Base-by-base conservation (phyloP, 441 rosid genomes). In the Brassica balearica region DNA sequence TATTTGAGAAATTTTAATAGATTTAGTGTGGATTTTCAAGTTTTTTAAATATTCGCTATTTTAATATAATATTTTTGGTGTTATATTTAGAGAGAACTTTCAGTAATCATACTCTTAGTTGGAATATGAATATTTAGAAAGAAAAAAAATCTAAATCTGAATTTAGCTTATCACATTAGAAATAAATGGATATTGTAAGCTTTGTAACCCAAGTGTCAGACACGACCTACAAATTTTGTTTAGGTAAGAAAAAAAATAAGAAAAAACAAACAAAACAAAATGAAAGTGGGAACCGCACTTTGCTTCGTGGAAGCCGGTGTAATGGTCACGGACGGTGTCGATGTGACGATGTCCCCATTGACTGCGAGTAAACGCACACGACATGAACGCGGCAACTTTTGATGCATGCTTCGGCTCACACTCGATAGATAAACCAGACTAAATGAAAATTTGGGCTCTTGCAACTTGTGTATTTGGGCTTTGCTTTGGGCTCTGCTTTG, bases 221-320 rank as follows among this genome's bases (percentile, higher is more conserved):
- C 55, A 72, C 17, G 15, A 61, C 41, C 38, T 41, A 53, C 59
- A 62, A 23, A 15, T 15, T 29, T 73, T 48, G 69, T 29, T 19
- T 19, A 65, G 9, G 53, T 36, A 17, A 17, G 10, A 29, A 19
- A 15, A 15, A 0, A 63, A 6, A 20, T 3, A 14, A 15, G 14
- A 25, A 23, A 2, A 22, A 9, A 17, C 0, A 62, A 63, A 36
- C 1, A 64, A 34, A 64, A 17, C 4, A 55, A 0, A 55, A 66
- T 2, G 62, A 75, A 68, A 75, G 32, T 7, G 68, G 66, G 19
- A 8, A 67, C 8, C 3, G 14, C 14, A 32, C 56, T 65, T 65
- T 53, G 58, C 20, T 65, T 74, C 62, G 38, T 46, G 74, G 79
- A 76, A 61, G 69, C 62, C 4, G 25, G 5, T 19, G 60, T 15